Evolutionary conservation across 495 filamentous ascomycete species (phyloP).

Genomic region (Penicillium soppii): DNA sequence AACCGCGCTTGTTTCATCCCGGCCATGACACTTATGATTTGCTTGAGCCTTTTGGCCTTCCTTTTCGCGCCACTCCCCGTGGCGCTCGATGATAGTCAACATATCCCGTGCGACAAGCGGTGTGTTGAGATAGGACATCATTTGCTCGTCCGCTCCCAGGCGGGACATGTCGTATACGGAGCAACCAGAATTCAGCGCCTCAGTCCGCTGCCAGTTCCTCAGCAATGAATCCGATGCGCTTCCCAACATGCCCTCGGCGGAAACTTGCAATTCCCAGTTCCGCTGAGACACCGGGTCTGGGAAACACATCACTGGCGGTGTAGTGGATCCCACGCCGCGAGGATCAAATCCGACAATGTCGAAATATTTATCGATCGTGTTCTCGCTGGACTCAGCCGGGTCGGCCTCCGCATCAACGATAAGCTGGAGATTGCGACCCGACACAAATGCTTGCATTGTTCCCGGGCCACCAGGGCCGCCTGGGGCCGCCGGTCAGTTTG

Average conservation of each 20-base stretch:
- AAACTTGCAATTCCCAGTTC: constrained; percentile 39
- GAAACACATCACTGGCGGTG: constrained; percentile 50
- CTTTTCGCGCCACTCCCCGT: constrained; percentile 44
- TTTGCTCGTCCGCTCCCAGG: constrained; percentile 25
- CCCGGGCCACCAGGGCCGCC: constrained; percentile 55
- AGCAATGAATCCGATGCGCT: constrained; percentile 31
- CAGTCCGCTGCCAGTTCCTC: constrained; percentile 49
- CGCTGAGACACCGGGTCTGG: constrained; percentile 36
- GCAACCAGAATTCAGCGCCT: constrained; percentile 42
- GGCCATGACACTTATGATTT: constrained; percentile 21
- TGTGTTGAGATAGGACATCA: constrained; percentile 50
- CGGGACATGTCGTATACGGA: constrained; percentile 28
- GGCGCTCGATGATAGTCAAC: constrained; percentile 51
- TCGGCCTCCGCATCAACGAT: constrained; percentile 40
- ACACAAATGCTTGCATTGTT: constrained; percentile 33
- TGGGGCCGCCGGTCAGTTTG: constrained; percentile 5
- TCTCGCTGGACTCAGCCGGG: constrained; percentile 5
- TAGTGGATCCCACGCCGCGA: constrained; percentile 52
- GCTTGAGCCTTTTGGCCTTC: constrained; percentile 29
- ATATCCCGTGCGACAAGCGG: constrained; percentile 49
- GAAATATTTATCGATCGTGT: constrained; percentile 38
- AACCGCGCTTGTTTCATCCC: constrained; percentile 27
- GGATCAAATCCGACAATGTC: constrained; percentile 60
- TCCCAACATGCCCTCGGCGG: constrained; percentile 44
- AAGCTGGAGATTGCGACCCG: constrained; percentile 39